phyloP scores from a whole-genome alignment of 129 eudicot species.

The Tagetes patula region DNA sequence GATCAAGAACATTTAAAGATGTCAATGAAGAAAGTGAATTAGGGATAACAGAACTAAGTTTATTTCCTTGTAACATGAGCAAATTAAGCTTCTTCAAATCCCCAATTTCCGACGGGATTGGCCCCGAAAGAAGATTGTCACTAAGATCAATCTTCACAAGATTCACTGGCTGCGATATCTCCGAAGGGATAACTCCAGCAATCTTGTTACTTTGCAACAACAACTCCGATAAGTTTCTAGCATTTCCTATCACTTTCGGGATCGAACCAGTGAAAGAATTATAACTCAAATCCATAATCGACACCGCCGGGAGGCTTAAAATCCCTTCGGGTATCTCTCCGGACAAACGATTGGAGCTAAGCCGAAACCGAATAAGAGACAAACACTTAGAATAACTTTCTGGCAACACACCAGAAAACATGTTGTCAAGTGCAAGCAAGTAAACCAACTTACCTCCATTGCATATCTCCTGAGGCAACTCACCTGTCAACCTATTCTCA shows the following conservation, averaged over 20 bases:
- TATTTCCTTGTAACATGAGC: conserved; percentile 59
- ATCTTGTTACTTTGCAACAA: conserved; percentile 60
- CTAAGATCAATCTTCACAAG: conserved; percentile 86
- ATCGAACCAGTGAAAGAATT: conserved; percentile 64
- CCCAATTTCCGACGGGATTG: conserved; percentile 82
- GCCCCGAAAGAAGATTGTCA: conserved; percentile 63
- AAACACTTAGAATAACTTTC: conserved; percentile 50
- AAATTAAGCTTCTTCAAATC: conserved; percentile 51
- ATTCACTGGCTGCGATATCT: conserved; percentile 52
- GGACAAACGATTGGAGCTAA: conserved; percentile 53
- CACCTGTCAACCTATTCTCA: conserved; percentile 66
- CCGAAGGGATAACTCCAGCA: conserved; percentile 64
- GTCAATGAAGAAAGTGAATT: conserved; percentile 54
- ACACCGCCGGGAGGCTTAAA: conserved; percentile 59
- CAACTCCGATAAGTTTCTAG: conserved; percentile 70
- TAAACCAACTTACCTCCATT: conserved; percentile 67
- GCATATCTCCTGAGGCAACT: conserved; percentile 59
- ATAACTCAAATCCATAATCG: conserved; percentile 63
- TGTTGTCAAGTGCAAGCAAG: conserved; percentile 61
- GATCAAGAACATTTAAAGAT: conserved; percentile 68
- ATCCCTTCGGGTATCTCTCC: conserved; percentile 62
- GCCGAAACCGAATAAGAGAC: conserved; percentile 69
- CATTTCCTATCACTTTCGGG: conserved; percentile 43
- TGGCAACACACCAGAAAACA: conserved; percentile 62
- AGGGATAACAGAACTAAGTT: conserved; percentile 62